phyloP scores from a whole-genome alignment of 495 filamentous ascomycete species.

The Aspergillus ellipticus region DNA sequence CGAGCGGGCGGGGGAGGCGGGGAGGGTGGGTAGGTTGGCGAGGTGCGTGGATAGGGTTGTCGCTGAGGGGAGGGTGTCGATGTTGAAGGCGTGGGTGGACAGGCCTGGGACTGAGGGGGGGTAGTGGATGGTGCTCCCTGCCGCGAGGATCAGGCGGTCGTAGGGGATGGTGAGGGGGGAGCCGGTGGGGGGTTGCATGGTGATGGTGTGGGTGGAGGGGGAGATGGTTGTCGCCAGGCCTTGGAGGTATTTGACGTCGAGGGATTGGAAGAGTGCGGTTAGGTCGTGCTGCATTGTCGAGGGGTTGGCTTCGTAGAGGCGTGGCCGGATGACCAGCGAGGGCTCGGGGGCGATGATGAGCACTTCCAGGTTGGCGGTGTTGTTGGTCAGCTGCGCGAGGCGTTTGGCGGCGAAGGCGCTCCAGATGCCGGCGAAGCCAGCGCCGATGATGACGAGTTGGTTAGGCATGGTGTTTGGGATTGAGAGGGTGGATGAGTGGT shows the following conservation, averaged over 20 bases:
- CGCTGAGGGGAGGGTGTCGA: constrained; percentile 22
- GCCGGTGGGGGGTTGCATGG: constrained; percentile 11
- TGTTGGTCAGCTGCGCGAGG: constrained; percentile 17
- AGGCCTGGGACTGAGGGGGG: constrained; percentile 24
- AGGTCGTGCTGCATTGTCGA: constrained; percentile 20
- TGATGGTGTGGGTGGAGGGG: constrained; percentile 16
- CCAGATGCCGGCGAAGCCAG: constrained; percentile 36
- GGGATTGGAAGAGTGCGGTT: constrained; percentile 20
- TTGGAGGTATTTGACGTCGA: constrained; percentile 20
- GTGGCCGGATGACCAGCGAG: constrained; percentile 25
- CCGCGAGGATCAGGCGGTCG: constrained; percentile 31
- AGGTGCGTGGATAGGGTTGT: constrained; percentile 18
- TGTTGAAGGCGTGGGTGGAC: constrained; percentile 24
- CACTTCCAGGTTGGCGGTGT: constrained; percentile 21
- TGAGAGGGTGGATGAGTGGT: not conserved
- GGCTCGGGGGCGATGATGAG: constrained; percentile 28
- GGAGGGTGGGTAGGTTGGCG: constrained; percentile 10
- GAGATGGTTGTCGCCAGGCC: constrained; percentile 24
- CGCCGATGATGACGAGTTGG: constrained; percentile 25
- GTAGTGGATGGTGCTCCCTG: constrained; percentile 28
- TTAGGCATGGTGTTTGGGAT: constrained; percentile 18
- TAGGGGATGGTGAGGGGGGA: constrained; percentile 17
- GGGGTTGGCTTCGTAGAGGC: constrained; percentile 32
- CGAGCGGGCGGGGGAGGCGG: constrained; percentile 8
- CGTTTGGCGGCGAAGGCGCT: constrained; percentile 31